phyloP scores from a whole-genome alignment of 768 basidiomycete genomes.

The Lactifluus subvellereus region DNA sequence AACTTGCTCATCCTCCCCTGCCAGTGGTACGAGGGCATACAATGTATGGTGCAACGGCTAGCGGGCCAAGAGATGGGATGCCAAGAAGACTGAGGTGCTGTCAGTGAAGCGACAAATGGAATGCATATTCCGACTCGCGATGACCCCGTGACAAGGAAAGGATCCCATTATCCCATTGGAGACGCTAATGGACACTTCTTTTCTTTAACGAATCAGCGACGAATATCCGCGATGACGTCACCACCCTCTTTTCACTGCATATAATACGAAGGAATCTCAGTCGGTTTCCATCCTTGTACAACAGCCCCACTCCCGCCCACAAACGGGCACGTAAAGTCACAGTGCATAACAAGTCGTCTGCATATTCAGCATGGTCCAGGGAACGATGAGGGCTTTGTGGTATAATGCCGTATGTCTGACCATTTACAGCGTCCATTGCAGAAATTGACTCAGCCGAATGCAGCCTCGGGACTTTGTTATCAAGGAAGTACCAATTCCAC shows the following conservation, averaged over 20 bases:
- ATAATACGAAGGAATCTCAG: neutral
- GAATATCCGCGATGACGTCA: constrained; percentile 13
- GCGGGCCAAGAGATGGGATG: constrained; percentile 50
- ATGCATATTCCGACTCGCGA: too few species aligned
- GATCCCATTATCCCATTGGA: too few species aligned
- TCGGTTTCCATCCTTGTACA: neutral
- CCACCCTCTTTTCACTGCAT: constrained; percentile 7
- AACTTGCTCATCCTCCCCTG: constrained; percentile 32
- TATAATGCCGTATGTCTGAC: constrained; percentile 50
- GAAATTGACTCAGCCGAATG: constrained; percentile 19
- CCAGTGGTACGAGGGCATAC: too few species aligned
- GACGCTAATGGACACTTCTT: neutral
- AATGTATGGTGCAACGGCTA: constrained; percentile 52
- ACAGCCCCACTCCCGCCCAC: neutral
- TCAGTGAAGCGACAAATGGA: neutral
- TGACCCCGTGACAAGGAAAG: too few species aligned
- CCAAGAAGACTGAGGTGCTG: constrained; percentile 41
- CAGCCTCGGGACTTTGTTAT: constrained; percentile 65
- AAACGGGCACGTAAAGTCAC: neutral
- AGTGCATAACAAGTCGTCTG: neutral
- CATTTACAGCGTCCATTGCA: neutral
- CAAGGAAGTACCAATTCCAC: constrained; percentile 60
- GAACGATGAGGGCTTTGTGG: constrained; percentile 70
- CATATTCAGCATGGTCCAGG: constrained; percentile 42
- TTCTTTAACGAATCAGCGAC: neutral